Conservation (phyloP, 2,329 filamentous ascomycete species). For the Calonectria henricotiae region DNA sequence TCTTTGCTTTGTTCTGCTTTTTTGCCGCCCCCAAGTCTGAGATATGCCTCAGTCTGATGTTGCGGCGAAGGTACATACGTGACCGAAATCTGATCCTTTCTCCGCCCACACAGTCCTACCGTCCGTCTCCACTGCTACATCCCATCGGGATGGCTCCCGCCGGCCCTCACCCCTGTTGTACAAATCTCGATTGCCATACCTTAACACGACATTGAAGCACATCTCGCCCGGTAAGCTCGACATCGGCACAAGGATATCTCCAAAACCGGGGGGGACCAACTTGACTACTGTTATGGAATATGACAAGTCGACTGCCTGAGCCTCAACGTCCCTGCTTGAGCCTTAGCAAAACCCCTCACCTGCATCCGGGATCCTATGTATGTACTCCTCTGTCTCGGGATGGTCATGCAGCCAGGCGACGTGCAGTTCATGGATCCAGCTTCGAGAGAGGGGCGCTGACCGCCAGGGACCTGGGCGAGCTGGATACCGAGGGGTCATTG, state of each 20-base stretch:
- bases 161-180: constrained; percentile 39
- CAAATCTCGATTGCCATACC: constrained; percentile 54
- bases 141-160: constrained; percentile 16
- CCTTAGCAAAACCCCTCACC: constrained; percentile 29
- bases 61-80: constrained; percentile 12
- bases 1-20: constrained; percentile 8
- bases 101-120: constrained; percentile 28
- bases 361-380: neutral
- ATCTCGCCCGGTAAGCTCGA: constrained; percentile 20
- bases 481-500: neutral
- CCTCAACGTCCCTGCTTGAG: neutral
- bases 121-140: constrained; percentile 38
- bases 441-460: constrained; percentile 12
- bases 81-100: constrained; percentile 19
- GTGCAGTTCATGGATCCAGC: constrained; percentile 27
- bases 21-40: constrained; percentile 10
- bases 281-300: constrained; percentile 13
- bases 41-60: constrained; percentile 23
- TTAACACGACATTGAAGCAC: constrained; percentile 41
- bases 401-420: constrained; percentile 32
- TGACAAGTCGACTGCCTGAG: constrained; percentile 29
- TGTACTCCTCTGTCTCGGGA: constrained; percentile 32
- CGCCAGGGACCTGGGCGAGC: constrained; percentile 14
- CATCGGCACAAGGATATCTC: constrained; percentile 6
- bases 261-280: constrained; percentile 12